Evolutionary conservation across 768 basidiomycete genomes (phyloP).

Genomic region (Gautieria morchelliformis): DNA sequence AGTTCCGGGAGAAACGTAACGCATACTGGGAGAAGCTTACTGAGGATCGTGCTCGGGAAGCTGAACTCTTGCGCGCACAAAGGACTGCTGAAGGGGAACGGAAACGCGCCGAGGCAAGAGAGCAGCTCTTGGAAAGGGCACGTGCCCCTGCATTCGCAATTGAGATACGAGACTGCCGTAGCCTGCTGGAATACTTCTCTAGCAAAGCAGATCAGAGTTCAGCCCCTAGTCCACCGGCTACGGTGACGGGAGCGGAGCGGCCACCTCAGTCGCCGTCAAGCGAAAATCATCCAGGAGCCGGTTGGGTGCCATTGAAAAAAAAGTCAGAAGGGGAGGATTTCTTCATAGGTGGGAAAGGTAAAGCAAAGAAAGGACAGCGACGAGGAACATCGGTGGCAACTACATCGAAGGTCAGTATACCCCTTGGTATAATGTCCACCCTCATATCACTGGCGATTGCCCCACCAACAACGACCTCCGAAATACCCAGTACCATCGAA

Average conservation of each 20-base stretch:
- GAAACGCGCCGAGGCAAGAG: background rate
- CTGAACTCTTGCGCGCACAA: conserved; percentile 1
- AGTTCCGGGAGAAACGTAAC: background rate
- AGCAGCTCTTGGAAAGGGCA: conserved; percentile 3
- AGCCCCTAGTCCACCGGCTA: background rate
- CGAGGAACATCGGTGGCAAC: background rate
- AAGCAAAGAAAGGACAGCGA: conserved; percentile 2
- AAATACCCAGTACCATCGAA: background rate
- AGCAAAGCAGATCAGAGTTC: background rate
- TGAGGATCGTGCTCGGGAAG: background rate
- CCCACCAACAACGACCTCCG: background rate
- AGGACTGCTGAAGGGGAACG: background rate
- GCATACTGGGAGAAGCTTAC: background rate
- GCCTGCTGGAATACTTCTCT: conserved; percentile 4
- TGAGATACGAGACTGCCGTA: conserved; percentile 1
- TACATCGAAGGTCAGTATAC: conserved; percentile 1
- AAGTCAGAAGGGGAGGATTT: conserved; percentile 1
- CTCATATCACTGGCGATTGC: background rate
- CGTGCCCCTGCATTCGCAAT: background rate
- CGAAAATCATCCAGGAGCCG: conserved; percentile 2
- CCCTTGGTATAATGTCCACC: background rate
- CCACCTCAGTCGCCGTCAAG: background rate
- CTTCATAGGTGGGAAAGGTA: background rate
- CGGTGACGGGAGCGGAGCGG: background rate
- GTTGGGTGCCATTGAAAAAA: conserved; percentile 2